Percentiles rank a stretch among this genome's conserved stretches.
Conservation (phyloP, 495 filamentous ascomycete species). For the Jackrogersella minutella region DNA sequence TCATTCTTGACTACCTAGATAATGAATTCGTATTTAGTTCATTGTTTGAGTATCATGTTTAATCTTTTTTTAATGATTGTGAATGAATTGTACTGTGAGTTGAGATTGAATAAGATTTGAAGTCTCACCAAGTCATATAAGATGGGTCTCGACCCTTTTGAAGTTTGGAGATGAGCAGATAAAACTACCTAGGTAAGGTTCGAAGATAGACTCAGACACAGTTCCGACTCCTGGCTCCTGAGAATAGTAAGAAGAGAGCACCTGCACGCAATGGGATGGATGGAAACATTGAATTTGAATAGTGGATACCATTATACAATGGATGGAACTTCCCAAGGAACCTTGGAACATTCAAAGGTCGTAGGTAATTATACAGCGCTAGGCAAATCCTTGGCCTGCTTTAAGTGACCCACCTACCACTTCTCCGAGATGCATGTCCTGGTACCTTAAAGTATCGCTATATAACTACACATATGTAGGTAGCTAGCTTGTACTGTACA, state of each 20-base stretch:
- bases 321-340: neutral
- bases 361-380: conserved; percentile 5
- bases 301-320: neutral
- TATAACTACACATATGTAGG: conserved; percentile 2
- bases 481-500: neutral
- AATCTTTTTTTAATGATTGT: too few species aligned
- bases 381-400: conserved; percentile 17
- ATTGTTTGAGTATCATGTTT: too few species aligned
- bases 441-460: conserved; percentile 27
- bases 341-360: neutral
- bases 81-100: neutral
- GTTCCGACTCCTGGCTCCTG: too few species aligned
- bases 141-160: neutral
- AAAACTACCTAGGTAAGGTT: too few species aligned
- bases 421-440: conserved; percentile 32
- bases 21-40: too few species aligned
- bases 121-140: neutral
- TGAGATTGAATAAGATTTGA: neutral
- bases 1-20: neutral
- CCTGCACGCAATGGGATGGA: neutral
- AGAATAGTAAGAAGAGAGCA: too few species aligned
- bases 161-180: neutral
- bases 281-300: neutral
- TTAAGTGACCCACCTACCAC: conserved; percentile 26
- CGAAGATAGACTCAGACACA: too few species aligned